Evolutionary conservation across 2,329 filamentous ascomycete species (phyloP).

Genomic region (Sporothrix inflata): DNA sequence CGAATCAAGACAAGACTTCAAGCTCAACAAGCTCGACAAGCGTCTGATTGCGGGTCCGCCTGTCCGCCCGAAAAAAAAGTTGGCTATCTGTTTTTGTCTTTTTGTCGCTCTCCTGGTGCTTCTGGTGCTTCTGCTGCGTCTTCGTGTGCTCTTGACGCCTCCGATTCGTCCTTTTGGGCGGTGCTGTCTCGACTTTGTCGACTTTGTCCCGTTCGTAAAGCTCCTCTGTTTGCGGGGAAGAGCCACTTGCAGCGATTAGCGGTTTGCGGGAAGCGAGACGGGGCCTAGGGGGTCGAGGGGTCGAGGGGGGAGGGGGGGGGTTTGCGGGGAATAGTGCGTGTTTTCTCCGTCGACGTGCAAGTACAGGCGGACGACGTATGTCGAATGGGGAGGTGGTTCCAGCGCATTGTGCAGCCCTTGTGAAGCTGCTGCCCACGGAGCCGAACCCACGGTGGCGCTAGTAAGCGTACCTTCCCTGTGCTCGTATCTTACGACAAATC

Average conservation of each 20-base stretch:
- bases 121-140: too few species aligned
- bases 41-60: slow-evolving; percentile 13
- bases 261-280: neutral
- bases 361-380: too few species aligned
- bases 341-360: too few species aligned
- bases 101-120: neutral
- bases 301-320: too few species aligned
- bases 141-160: neutral
- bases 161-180: neutral
- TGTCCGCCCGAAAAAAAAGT: neutral
- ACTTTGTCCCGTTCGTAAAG: neutral
- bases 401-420: neutral
- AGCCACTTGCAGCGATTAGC: neutral
- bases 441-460: neutral
- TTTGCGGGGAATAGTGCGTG: neutral
- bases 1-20: neutral
- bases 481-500: neutral
- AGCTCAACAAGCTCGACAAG: neutral
- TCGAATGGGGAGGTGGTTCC: neutral
- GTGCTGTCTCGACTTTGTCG: neutral
- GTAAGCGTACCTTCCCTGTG: neutral
- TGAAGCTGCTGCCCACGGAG: neutral
- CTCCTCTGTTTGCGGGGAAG: neutral
- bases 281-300: too few species aligned
- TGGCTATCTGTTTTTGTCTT: neutral